phyloP scores from a whole-genome alignment of 1,284 basidiomycete species.

The Ganoderma sinense region DNA sequence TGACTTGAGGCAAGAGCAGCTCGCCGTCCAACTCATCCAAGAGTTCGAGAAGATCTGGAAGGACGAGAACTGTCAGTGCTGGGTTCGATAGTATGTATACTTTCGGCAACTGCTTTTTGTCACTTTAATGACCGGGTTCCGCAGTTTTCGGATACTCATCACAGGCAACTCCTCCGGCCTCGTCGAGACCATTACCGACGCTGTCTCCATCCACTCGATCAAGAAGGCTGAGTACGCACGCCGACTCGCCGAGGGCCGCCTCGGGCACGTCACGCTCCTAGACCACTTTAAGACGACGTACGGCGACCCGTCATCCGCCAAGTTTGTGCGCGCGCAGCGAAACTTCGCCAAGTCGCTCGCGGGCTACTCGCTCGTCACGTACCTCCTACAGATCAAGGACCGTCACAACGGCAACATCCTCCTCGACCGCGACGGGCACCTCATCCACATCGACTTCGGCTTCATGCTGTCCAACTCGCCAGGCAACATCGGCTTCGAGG shows the following conservation, averaged over 20 bases:
- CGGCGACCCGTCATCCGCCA: constrained; percentile 87
- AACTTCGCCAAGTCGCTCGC: constrained; percentile 97
- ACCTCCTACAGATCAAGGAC: constrained; percentile 98
- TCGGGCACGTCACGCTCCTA: constrained; percentile 87
- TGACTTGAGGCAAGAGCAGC: constrained; percentile 96
- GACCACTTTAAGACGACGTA: constrained; percentile 95
- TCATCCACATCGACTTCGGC: constrained; percentile 98
- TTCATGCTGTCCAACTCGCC: constrained; percentile 98
- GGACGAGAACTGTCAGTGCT: constrained; percentile 90
- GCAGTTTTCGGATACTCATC: constrained; percentile 82
- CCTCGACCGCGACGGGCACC: constrained; percentile 92
- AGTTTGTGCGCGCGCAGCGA: constrained; percentile 85
- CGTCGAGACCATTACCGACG: constrained; percentile 95
- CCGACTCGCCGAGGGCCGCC: constrained; percentile 78
- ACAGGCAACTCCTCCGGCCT: constrained; percentile 93
- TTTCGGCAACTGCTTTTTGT: not conserved
- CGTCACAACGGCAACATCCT: constrained; percentile 99
- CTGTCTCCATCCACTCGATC: constrained; percentile 98
- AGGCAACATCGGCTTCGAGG: constrained; percentile 98
- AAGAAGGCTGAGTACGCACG: constrained; percentile 98
- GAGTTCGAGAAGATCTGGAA: constrained; percentile 96
- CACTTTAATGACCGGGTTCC: not conserved
- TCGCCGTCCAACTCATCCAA: constrained; percentile 94
- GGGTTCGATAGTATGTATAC: constrained; percentile 86
- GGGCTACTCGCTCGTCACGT: constrained; percentile 94